Base-by-base conservation (phyloP, 345 rosid genomes). In the Iberis pinnata region DNA sequence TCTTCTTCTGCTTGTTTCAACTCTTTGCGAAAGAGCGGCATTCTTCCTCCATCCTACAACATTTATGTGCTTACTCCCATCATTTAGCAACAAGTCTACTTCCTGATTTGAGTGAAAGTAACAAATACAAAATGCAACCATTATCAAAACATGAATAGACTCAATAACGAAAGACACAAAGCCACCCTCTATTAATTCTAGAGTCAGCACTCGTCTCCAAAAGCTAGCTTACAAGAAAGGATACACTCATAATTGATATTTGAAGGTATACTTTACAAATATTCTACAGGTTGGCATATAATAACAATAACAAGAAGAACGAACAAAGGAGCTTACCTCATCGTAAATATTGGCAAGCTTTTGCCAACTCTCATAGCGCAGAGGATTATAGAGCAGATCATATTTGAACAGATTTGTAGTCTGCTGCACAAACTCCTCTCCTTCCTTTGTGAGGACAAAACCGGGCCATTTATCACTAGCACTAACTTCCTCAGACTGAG, bases 391-490 rank as follows among this genome's bases (percentile, higher is more conserved):
- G 42, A 90, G 71, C 32, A 90, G 77, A 71, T 90, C 98, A 72
- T 76, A 90, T 75, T 84, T 87, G 63, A 82, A 87, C 60, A 87
- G 80, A 71, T 74, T 84, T 47, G 98, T 72, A 69, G 71, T 84
- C 68, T 87, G 98, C 75, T 90, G 89, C 29, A 88, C 89, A 80
- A 90, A 90, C 52, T 90, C 98, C 74, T 79, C 98, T 63, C 98
- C 98, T 77, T 90, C 98, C 73, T 77, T 83, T 17, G 96, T 84
- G 59, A 90, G 95, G 49, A 90, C 98, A 78, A 87, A 87, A 56
- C 98, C 96, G 4, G 98, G 90, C 96, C 95, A 84, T 61, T 87
- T 90, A 71, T 90, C 98, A 65, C 88, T 84, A 63, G 98, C 88
- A 70, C 73, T 90, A 80, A 79, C 81, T 74, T 90, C 98, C 73